Evolutionary conservation across 2,329 filamentous ascomycete genomes (phyloP), one percentile per base, ranked within the genome.

Genomic region (Phaeoacremonium minimum): DNA sequence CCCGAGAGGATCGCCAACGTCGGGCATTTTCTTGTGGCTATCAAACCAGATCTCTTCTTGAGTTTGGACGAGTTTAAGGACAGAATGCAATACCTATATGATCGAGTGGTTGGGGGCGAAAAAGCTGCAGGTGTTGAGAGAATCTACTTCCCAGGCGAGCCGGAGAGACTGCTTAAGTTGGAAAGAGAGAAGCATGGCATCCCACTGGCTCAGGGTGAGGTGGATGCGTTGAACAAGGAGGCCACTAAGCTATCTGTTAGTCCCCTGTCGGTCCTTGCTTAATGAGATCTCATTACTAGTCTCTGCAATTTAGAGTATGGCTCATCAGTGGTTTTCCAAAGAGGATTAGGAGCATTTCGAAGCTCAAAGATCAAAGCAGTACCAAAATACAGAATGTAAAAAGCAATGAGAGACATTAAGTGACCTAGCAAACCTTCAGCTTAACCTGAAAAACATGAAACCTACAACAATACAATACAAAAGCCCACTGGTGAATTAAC

Each of bases 1-100:
- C 71, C 82, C 4, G 80, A 75, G 0, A 75, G 69, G 40, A 70
- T 77, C 2, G 79, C 82, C 0, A 79, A 88, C 48, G 85, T 88
- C 0, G 85, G 85, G 0, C 85, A 89, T 53, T 87, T 88, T 43
- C 54, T 89, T 2, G 63, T 87, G 2, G 83, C 76, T 14, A 75
- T 89, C 46, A 86, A 85, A 52, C 84, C 85, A 1, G 83, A 89
- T 48, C 61, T 89, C 15, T 89, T 89, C 43, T 77, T 89, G 73
- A 69, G 68, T 35, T 44, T 83, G 41, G 78, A 83, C 1, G 82
- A 87, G 29, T 89, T 89, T 51, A 75, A 76, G 18, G 68, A 70
- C 35, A 64, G 82, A 7, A 79, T 81, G 67, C 63, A 71, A 35
- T 64, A 72, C 19, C 52, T 80, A 3, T 75, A 80, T 43, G 60